Base-by-base conservation (phyloP, 2,329 filamentous ascomycete species). In the Stylonectria norvegica region DNA sequence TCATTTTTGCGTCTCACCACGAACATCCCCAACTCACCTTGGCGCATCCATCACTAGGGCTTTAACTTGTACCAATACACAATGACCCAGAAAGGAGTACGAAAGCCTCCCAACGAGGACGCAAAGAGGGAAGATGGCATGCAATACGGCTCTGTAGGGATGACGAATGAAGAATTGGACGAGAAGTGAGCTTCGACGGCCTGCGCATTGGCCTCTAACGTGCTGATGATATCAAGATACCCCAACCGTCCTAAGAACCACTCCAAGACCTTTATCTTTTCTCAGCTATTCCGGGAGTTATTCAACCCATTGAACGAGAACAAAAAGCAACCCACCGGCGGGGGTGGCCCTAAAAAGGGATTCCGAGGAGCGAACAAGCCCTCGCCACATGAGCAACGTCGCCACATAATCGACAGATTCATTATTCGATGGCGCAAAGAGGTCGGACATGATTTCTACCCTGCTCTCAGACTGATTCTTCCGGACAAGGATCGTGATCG, bases 401-500 rank as follows among this genome's bases (percentile, higher is more conserved):
- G 85, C 1, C 79, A 82, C 53, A 86, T 96, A 50, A 89, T 98
- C 49, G 80, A 90, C 40, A 75, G 84, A 6, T 98, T 95, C 68
- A 88, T 98, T 52, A 76, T 78, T 11, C 77, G 81, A 61, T 98
- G 93, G 93, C 80, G 90, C 27, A 80, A 81, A 40, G 83, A 95
- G 46, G 90, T 96, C 16, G 93, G 93, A 18, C 71, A 88, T 53
- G 93, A 98, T 63, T 87, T 98, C 55, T 97, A 93, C 59, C 93
- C 93, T 0, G 91, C 89, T 2, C 78, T 98, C 63, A 83, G 93
- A 15, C 76, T 98, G 33, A 95, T 97, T 42, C 74, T 96, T 4
- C 90, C 91, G 0, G 89, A 94, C 56, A 94, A 95, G 60, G 93
- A 98, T 59, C 81, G 89, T 27, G 89, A 97, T 57, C 80, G 93